Evolutionary conservation across 495 filamentous ascomycete species (phyloP).

Genomic region (Xylaria curta): DNA sequence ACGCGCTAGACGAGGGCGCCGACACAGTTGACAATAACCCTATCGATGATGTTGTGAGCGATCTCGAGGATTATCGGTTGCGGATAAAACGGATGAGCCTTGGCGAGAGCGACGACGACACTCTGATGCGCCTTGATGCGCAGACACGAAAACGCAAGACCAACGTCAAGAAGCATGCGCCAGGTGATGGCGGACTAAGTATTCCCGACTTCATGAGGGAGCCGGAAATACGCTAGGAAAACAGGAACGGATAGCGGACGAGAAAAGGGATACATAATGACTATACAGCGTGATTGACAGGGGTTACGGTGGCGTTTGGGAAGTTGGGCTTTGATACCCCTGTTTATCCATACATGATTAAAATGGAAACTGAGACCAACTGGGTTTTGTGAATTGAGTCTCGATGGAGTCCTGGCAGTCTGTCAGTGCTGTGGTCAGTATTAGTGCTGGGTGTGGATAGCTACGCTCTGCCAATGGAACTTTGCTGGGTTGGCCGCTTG

Average conservation of each 20-base stretch:
- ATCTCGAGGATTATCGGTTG: slow-evolving; percentile 35
- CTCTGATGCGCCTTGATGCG: slow-evolving; percentile 23
- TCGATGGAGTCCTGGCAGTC: not conserved
- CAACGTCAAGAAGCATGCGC: slow-evolving; percentile 34
- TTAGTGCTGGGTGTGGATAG: not conserved
- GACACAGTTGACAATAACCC: slow-evolving; percentile 39
- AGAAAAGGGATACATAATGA: not conserved
- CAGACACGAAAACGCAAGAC: slow-evolving; percentile 32
- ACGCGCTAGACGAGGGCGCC: slow-evolving; percentile 68
- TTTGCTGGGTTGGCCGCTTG: not conserved
- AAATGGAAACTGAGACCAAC: not conserved
- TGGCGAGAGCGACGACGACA: slow-evolving; percentile 43
- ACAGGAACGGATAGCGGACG: not conserved
- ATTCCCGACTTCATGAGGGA: slow-evolving; percentile 54
- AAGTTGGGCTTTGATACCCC: slow-evolving; percentile 25
- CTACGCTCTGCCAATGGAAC: not conserved
- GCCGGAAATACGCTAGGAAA: slow-evolving; percentile 50
- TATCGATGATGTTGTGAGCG: slow-evolving; percentile 39
- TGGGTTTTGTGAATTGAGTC: not conserved
- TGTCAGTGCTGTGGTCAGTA: not conserved
- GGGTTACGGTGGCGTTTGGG: slow-evolving; percentile 21
- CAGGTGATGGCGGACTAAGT: slow-evolving; percentile 41
- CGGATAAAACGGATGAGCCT: slow-evolving; percentile 31
- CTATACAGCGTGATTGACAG: not conserved
- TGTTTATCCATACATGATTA: slow-evolving; percentile 11